Evolutionary conservation across 1,139 yeast species (phyloP), one percentile per base, ranked within the genome.

Genomic region (Candida sp.): DNA sequence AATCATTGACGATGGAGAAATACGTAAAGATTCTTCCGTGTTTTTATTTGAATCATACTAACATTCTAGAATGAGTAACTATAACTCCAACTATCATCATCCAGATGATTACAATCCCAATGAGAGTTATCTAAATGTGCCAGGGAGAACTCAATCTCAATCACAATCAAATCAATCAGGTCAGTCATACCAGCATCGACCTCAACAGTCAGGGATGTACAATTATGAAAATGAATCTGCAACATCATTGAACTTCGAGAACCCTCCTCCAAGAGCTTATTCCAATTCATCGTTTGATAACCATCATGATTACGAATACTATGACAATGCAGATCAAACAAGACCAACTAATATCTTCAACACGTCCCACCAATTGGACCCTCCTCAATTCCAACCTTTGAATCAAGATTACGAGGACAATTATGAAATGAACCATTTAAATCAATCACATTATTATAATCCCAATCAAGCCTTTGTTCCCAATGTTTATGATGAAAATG

Each of bases 401-500:
- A 27, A 37, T 21, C 39, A 37, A 29, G 35, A 38, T 5, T 43
- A 37, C 35, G 46, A 50, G 23, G 54, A 58, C 40, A 51, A 53
- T 44, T 63, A 61, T 45, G 70, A 65, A 49, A 47, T 65, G 60
- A 60, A 61, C 43, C 58, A 60, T 30, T 56, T 64, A 45, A 44
- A 33, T 53, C 43, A 36, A 23, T 43, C 46, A 22, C 42, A 35
- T 29, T 22, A 21, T 22, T 39, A 39, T 40, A 35, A 40, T 22
- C 27, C 33, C 30, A 35, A 33, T 38, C 75, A 71, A 50, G 70
- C 78, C 5, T 73, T 73, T 49, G 77, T 72, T 5, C 77, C 78
- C n/a, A 70, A 72, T 49, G 73, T 65, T 15, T 72, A 73, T 47
- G 75, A 68, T 34, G 73, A 65, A 25, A 72, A 68, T 29, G 75